These are phyloP conservation scores for Tranzscheliella williamsii DNA, from an alignment of 1,284 basidiomycete genomes.

Conservation along the genomic window DNA sequence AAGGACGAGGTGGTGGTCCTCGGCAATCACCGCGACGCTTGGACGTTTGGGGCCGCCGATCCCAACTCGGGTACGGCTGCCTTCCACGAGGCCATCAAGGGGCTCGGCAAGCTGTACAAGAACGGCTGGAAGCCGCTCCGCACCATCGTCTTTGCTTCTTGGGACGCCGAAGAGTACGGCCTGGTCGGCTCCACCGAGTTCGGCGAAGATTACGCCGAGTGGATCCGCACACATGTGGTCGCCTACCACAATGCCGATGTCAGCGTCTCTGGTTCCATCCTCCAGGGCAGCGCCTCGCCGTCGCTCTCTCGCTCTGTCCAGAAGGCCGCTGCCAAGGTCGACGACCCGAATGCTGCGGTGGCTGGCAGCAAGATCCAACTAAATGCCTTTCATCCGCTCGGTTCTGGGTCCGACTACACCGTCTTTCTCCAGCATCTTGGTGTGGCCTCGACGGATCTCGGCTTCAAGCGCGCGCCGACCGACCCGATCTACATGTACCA, in stretches of 20 bases:
- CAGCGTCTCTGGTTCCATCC: constrained; percentile 73
- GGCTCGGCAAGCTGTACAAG: constrained; percentile 74
- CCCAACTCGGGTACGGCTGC: constrained; percentile 84
- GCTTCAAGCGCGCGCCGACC: constrained; percentile 48
- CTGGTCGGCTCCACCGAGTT: constrained; percentile 85
- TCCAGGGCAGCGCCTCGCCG: constrained; percentile 69
- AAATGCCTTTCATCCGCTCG: constrained; percentile 39
- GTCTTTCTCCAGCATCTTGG: constrained; percentile 69
- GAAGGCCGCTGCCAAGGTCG: constrained; percentile 70
- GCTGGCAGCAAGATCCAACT: constrained; percentile 14
- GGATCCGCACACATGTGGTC: constrained; percentile 77
- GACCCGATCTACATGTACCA: constrained; percentile 65
- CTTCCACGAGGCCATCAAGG: constrained; percentile 79
- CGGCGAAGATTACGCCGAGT: constrained; percentile 83
- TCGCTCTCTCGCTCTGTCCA: constrained; percentile 78
- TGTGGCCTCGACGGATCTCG: constrained; percentile 60
- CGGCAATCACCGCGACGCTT: constrained; percentile 65
- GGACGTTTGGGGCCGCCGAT: constrained; percentile 70
- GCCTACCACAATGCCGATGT: constrained; percentile 82
- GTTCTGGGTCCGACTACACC: constrained; percentile 71
- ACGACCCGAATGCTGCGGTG: constrained; percentile 23
- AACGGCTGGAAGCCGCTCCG: constrained; percentile 86
- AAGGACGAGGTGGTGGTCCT: constrained; percentile 78
- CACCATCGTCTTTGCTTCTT: constrained; percentile 84
- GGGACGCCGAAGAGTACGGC: constrained; percentile 93